Conservation (phyloP, 306 rosid genomes). For the Trichosanthes truncata region DNA sequence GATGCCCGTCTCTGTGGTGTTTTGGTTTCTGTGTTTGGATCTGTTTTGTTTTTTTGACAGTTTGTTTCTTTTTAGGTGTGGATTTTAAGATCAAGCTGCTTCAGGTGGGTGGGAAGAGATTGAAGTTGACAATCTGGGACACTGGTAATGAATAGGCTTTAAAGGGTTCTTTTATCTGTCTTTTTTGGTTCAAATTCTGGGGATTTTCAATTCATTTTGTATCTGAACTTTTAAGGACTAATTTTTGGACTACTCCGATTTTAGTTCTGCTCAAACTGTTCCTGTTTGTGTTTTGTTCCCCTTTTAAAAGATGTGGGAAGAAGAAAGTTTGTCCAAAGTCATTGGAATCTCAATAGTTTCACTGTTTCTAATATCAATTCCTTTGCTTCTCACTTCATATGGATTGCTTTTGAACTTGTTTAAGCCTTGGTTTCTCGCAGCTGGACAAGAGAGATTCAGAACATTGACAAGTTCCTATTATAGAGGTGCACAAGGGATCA, state of each 20-base stretch:
- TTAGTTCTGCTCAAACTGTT: too few species aligned
- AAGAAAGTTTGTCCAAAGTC: not conserved
- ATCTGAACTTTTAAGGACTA: not conserved
- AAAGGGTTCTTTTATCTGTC: not conserved
- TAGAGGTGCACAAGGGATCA: conserved; percentile 90
- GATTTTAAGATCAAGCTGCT: conserved; percentile 92
- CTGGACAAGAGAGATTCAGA: conserved; percentile 97
- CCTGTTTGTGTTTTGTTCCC: not conserved
- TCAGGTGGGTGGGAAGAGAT: conserved; percentile 70
- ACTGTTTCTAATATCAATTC: not conserved
- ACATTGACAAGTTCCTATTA: conserved; percentile 89
- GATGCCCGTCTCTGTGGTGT: not conserved
- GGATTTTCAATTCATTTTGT: not conserved
- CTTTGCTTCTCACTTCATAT: not conserved
- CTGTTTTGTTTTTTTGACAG: not conserved
- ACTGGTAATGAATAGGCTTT: conserved; percentile 44
- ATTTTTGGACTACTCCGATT: too few species aligned
- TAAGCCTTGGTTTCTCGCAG: conserved; percentile 39
- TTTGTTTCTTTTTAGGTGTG: conserved; percentile 44
- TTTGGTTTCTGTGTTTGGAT: not conserved
- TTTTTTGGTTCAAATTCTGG: not conserved
- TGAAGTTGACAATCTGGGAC: conserved; percentile 97
- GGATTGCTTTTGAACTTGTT: not conserved
- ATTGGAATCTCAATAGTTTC: not conserved
- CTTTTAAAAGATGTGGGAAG: not conserved